A percentile compares a stretch with the other conserved stretches of the same genome.
Evolutionary conservation across 176 grass and related monocot species (phyloP).

Genomic region (Bromus sterilis): DNA sequence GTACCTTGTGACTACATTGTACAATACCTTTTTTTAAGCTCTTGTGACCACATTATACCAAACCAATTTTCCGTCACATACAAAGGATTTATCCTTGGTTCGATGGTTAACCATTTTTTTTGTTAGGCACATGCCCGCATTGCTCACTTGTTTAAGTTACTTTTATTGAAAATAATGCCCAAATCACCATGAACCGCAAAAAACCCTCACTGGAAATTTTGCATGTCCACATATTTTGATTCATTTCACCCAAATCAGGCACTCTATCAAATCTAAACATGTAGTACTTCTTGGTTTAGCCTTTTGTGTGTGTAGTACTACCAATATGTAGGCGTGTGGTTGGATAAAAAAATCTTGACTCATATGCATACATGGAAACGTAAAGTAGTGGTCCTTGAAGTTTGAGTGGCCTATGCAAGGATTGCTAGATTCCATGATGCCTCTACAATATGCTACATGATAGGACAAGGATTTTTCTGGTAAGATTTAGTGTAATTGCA

Average conservation of each 20-base stretch:
- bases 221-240: no score
- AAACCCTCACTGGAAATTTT: not conserved
- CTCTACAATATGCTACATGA: not conserved
- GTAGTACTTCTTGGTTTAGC: not conserved
- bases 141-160: not conserved
- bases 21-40: no score
- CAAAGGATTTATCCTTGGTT: not conserved
- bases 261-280: not conserved
- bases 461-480: not conserved
- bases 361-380: not conserved
- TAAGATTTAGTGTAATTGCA: constrained; percentile 18
- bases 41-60: not conserved
- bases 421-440: not conserved
- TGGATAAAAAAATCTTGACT: not conserved
- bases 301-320: not conserved
- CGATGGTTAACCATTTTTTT: not conserved
- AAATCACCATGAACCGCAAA: not conserved
- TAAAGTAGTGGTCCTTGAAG: not conserved
- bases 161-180: not conserved
- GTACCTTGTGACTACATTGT: no score
- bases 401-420: not conserved
- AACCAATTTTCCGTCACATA: not conserved
- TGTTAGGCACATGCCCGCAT: not conserved
- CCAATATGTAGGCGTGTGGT: not conserved
- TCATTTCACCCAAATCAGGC: not conserved